phyloP scores from a whole-genome alignment of 257 asterid species.

The Jasminum sambac region DNA sequence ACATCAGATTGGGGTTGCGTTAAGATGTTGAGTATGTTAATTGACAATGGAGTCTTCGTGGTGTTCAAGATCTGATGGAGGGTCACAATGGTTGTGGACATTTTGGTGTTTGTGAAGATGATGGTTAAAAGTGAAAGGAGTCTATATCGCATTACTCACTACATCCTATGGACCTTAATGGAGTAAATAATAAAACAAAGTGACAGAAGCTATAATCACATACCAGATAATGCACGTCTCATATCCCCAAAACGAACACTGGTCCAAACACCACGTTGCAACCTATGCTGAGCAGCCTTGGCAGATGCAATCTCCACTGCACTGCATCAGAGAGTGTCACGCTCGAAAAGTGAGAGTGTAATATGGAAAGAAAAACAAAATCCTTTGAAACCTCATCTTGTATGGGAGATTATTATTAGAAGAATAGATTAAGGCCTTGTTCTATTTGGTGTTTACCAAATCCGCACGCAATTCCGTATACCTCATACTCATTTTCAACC shows the following conservation, averaged over 20 bases:
- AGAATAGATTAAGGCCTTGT: conserved; percentile 5
- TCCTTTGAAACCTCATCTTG: neutral
- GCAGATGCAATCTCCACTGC: conserved; percentile 73
- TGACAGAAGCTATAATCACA: conserved; percentile 16
- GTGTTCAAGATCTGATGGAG: too few species aligned
- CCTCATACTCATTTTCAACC: too few species aligned
- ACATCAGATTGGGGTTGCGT: too few species aligned
- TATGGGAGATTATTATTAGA: conserved; percentile 1
- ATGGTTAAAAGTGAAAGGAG: neutral
- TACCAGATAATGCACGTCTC: conserved; percentile 84
- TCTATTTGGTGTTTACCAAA: too few species aligned
- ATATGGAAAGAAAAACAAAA: conserved; percentile 4
- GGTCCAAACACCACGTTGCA: conserved; percentile 91
- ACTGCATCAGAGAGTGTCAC: conserved; percentile 37
- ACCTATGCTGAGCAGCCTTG: conserved; percentile 82
- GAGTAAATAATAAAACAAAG: conserved; percentile 12
- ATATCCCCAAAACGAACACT: conserved; percentile 83
- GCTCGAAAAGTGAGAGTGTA: conserved; percentile 1
- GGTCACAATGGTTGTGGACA: too few species aligned
- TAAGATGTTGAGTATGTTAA: too few species aligned
- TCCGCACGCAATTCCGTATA: too few species aligned
- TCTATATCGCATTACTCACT: conserved; percentile 2
- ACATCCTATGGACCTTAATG: conserved; percentile 14
- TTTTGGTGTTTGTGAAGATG: too few species aligned
- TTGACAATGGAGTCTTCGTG: too few species aligned